These are phyloP conservation scores for Chlorophyllum brunneum DNA, from an alignment of 768 basidiomycete genomes.

Conservation along the genomic window DNA sequence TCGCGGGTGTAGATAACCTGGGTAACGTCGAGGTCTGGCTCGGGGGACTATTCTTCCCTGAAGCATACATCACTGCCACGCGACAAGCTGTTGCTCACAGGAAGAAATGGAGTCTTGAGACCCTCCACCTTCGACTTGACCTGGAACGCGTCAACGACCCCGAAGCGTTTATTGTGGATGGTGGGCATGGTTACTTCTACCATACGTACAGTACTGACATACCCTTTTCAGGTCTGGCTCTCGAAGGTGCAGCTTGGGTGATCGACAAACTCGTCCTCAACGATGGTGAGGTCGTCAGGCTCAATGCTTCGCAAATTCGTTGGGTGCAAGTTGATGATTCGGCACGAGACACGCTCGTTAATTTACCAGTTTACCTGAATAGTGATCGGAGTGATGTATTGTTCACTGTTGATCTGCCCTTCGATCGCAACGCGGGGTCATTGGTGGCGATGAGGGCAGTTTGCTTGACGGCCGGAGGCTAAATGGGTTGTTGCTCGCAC, in stretches of 20 bases:
- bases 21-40: slow-evolving; percentile 83
- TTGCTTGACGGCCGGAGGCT: slow-evolving; percentile 82
- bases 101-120: slow-evolving; percentile 91
- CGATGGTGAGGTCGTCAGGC: slow-evolving; percentile 74
- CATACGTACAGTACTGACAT: slow-evolving; percentile 10
- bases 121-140: slow-evolving; percentile 73
- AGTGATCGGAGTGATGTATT: slow-evolving; percentile 84
- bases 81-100: slow-evolving; percentile 93
- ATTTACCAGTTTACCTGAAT: slow-evolving; percentile 92
- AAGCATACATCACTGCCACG: slow-evolving; percentile 94
- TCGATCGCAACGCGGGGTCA: slow-evolving; percentile 60
- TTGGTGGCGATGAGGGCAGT: slow-evolving; percentile 86
- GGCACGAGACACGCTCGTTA: slow-evolving; percentile 47
- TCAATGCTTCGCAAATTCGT: slow-evolving; percentile 79
- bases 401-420: slow-evolving; percentile 84
- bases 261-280: slow-evolving; percentile 72
- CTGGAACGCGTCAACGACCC: slow-evolving; percentile 78
- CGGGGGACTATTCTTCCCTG: slow-evolving; percentile 93
- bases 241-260: slow-evolving; percentile 85
- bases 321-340: slow-evolving; percentile 69
- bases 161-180: slow-evolving; percentile 82
- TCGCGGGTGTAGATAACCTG: slow-evolving; percentile 61
- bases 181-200: slow-evolving; percentile 39
- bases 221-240: slow-evolving; percentile 58
- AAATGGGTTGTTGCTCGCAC: slow-evolving; percentile 15